These are phyloP conservation scores for Arctostaphylos glauca DNA, from an alignment of 148 eudicot genomes.

Conservation along the genomic window DNA sequence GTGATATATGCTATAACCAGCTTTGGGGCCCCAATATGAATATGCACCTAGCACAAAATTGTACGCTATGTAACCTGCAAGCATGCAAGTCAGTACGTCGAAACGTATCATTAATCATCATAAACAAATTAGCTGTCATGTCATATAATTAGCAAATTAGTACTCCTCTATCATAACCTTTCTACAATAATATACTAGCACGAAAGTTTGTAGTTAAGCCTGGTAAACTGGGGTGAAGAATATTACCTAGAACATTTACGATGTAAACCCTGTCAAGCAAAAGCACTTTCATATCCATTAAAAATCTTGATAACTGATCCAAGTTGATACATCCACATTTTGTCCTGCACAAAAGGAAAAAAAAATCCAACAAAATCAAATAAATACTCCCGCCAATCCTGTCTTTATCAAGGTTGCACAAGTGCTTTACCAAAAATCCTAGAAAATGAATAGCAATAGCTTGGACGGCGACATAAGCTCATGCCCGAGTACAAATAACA, in stretches of 20 bases:
- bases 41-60: slow-evolving; percentile 98
- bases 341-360: slow-evolving; percentile 35
- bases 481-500: not conserved
- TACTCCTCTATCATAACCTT: not conserved
- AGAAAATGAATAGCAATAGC: not conserved
- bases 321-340: slow-evolving; percentile 9
- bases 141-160: not conserved
- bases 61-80: slow-evolving; percentile 85
- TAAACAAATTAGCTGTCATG: not conserved
- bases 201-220: not conserved
- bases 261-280: slow-evolving; percentile 62
- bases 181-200: slow-evolving; percentile 1
- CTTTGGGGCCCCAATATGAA: slow-evolving; percentile 99
- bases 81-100: slow-evolving; percentile 7
- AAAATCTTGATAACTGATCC: slow-evolving; percentile 44
- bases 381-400: not conserved
- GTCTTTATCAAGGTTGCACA: not conserved
- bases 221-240: slow-evolving; percentile 16
- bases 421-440: not conserved
- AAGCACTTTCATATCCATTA: slow-evolving; percentile 68
- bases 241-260: slow-evolving; percentile 83
- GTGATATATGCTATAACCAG: slow-evolving; percentile 81
- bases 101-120: not conserved
- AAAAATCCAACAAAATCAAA: slow-evolving; percentile 15
- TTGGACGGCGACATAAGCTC: slow-evolving; percentile 1